Evolutionary conservation across 2,329 filamentous ascomycete species (phyloP).

Genomic region (Colletotrichum musicola): DNA sequence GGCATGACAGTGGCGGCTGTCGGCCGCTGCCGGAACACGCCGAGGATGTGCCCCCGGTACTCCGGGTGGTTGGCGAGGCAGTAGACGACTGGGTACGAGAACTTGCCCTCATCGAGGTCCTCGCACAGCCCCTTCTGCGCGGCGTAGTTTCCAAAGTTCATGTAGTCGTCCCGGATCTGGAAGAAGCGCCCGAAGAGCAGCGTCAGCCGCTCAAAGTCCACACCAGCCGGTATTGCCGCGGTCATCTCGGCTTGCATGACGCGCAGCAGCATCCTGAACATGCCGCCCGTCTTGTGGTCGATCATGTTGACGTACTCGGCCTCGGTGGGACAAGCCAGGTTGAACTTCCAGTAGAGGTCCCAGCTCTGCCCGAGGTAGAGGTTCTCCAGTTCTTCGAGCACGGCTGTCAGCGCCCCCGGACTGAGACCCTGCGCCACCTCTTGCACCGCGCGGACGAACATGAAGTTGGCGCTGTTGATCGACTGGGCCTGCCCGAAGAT

Average conservation of each 20-base stretch:
- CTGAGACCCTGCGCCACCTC: slow-evolving; percentile 37
- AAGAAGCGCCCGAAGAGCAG: slow-evolving; percentile 46
- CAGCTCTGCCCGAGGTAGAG: slow-evolving; percentile 45
- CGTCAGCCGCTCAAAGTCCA: neutral
- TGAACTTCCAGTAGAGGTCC: slow-evolving; percentile 46
- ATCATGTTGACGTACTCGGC: slow-evolving; percentile 48
- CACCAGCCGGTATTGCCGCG: neutral
- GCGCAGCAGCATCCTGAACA: slow-evolving; percentile 40
- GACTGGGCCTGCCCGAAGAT: slow-evolving; percentile 52
- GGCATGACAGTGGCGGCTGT: neutral
- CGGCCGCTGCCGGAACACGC: neutral
- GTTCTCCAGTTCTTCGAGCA: slow-evolving; percentile 41
- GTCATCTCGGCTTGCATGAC: slow-evolving; percentile 36
- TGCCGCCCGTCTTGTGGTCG: slow-evolving; percentile 42
- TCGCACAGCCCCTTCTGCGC: slow-evolving; percentile 55
- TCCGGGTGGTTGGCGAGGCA: neutral
- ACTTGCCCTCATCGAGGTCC: slow-evolving; percentile 58
- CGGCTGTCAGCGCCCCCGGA: slow-evolving; percentile 39
- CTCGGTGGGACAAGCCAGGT: slow-evolving; percentile 39
- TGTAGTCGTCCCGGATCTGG: slow-evolving; percentile 51
- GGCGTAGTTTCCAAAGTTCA: slow-evolving; percentile 47
- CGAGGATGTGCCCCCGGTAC: slow-evolving; percentile 10
- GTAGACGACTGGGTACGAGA: slow-evolving; percentile 50
- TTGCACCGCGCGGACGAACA: slow-evolving; percentile 43
- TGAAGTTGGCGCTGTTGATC: slow-evolving; percentile 52